Conservation (phyloP, 257 asterid genomes). For the Leonotis leonurus region DNA sequence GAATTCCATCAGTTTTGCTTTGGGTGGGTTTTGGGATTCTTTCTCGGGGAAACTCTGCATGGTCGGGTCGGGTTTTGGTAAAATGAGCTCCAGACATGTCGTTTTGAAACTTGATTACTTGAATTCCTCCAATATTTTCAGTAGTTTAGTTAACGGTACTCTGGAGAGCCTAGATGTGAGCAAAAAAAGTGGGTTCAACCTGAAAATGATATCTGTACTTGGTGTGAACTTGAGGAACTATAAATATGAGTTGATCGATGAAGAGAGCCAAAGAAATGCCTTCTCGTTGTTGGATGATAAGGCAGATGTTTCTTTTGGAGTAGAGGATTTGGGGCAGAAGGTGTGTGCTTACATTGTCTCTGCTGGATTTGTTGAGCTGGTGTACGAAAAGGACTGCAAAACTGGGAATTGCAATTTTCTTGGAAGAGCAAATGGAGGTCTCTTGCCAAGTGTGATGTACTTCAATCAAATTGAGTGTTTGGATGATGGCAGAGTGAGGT, state of each 20-base stretch:
- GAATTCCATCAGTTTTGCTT: conserved; percentile 19
- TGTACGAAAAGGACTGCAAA: conserved; percentile 46
- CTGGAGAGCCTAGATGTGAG: conserved; percentile 29
- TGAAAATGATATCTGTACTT: conserved; percentile 30
- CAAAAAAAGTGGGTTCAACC: conserved; percentile 15
- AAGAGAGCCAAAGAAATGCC: conserved; percentile 37
- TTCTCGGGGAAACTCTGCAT: conserved; percentile 70
- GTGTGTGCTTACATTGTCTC: conserved; percentile 30
- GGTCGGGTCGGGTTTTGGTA: conserved; percentile 59
- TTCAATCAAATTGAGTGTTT: conserved; percentile 46
- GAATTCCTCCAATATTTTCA: conserved; percentile 54
- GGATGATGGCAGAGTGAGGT: conserved; percentile 64
- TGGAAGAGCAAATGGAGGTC: conserved; percentile 30
- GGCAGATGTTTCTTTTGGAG: conserved; percentile 41
- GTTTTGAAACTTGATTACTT: conserved; percentile 75
- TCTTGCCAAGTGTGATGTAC: conserved; percentile 35
- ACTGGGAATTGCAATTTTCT: conserved; percentile 55
- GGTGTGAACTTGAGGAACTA: conserved; percentile 66
- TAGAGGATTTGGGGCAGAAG: conserved; percentile 27
- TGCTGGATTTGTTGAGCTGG: conserved; percentile 39
- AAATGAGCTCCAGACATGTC: conserved; percentile 26
- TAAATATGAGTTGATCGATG: conserved; percentile 59
- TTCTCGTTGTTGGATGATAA: conserved; percentile 36
- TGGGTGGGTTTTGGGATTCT: conserved; percentile 77
- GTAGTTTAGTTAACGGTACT: conserved; percentile 69